Evolutionary conservation across 257 asterid species (phyloP), one percentile per base, ranked within the genome.

Genomic region (Solanum ossicruentum): DNA sequence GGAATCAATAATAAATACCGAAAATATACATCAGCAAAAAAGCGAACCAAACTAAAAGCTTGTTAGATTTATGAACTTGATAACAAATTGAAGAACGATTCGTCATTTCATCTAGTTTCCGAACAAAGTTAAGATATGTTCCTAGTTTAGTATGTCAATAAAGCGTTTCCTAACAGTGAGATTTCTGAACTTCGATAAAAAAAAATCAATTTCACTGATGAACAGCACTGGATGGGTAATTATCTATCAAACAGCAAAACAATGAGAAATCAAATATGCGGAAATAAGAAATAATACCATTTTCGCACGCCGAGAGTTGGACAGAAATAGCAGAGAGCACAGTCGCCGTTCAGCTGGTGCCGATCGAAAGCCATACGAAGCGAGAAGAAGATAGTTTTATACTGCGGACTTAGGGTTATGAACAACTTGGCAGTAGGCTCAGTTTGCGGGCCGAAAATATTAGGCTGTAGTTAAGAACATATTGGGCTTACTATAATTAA

Each of bases 291-390:
- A 60, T 13, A 13, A 0, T 51, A 77, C 82, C 82, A 77, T 77
- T 77, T 16, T 77, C 17, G 65, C 82, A 32, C 58, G 58, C 58
- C 39, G 13, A 45, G 58, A 45, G 18, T 73, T 73, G 21, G 82
- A 77, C 82, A 77, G 82, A 77, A 77, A 77, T 51, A 77, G 17
- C 47, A 77, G 82, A 77, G 63, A 77, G 82, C 82, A 77, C 82
- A 77, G 26, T 51, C 21, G 47, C 82, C 82, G 82, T 51, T 77
- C 82, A 77, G 82, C 82, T 51, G 63, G 63, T 77, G 82, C 82
- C 82, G 82, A 77, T 77, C 63, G 26, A 51, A 77, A 77, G 61
- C 82, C 63, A 15, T 23, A 0, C 15, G 1, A 13, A 0, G n/a
- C 10, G 5, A 26, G 10, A 77, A 36, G 15, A 69, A 10, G 17